Conservation (phyloP, 2,329 filamentous ascomycete genomes). For the Beauveria asiatica region DNA sequence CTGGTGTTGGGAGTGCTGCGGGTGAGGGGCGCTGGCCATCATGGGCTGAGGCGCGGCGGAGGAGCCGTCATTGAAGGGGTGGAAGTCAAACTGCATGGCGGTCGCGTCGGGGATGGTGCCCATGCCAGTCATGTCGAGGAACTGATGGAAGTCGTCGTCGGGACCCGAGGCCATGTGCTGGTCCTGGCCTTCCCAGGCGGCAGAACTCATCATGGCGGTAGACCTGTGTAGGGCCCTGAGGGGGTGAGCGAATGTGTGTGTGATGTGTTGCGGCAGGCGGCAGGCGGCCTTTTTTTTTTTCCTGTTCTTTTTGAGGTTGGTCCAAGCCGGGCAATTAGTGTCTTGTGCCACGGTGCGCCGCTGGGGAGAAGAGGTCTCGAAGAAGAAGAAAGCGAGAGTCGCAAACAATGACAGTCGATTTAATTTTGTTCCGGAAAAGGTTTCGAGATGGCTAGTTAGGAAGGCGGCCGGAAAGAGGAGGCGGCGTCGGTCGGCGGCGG, state of each 20-base stretch:
- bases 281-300: neutral
- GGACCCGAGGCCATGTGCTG: slow-evolving; percentile 40
- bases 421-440: too few species aligned
- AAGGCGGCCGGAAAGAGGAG: neutral
- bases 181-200: slow-evolving; percentile 48
- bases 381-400: too few species aligned
- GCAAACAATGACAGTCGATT: too few species aligned
- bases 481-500: neutral
- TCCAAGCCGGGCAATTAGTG: neutral
- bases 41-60: slow-evolving; percentile 21
- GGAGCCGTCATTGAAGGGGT: slow-evolving; percentile 39
- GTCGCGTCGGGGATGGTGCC: slow-evolving; percentile 38
- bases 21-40: slow-evolving; percentile 1
- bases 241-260: neutral
- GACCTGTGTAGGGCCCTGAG: neutral
- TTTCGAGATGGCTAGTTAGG: neutral
- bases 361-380: neutral
- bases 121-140: slow-evolving; percentile 52
- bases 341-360: neutral
- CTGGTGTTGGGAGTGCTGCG: neutral
- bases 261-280: neutral
- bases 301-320: neutral
- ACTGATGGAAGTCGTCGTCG: slow-evolving; percentile 58
- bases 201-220: slow-evolving; percentile 40
- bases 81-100: slow-evolving; percentile 50